phyloP scores from a whole-genome alignment of 192 early-diverging fungal genomes.

The Dissophora globulifera region DNA sequence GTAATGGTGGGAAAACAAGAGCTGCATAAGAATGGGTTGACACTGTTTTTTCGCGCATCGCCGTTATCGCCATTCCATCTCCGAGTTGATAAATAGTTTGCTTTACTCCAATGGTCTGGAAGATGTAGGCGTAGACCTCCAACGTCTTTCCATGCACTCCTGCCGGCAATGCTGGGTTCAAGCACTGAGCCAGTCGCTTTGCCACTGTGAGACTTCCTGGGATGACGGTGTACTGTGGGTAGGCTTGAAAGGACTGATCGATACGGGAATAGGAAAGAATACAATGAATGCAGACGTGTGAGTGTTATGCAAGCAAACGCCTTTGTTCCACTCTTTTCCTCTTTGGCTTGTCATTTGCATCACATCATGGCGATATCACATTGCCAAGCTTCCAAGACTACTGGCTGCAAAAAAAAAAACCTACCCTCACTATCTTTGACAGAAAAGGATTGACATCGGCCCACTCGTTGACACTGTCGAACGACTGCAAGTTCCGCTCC shows the following conservation, averaged over 20 bases:
- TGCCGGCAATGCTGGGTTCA: conserved; percentile 93
- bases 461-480: conserved; percentile 95
- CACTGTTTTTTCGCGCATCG: too few species aligned
- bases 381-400: too few species aligned
- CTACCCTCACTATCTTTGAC: conserved; percentile 80
- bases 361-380: not conserved
- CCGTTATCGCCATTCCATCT: not conserved
- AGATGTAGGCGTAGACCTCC: conserved; percentile 85
- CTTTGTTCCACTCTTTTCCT: too few species aligned
- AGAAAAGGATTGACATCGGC: conserved; percentile 94
- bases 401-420: not conserved
- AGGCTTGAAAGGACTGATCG: conserved; percentile 78
- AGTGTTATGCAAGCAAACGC: not conserved
- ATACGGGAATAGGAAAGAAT: not conserved
- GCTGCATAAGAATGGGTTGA: not conserved
- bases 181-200: conserved; percentile 93
- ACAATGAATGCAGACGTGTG: not conserved
- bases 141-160: conserved; percentile 96
- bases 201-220: conserved; percentile 88
- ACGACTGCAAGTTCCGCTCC: conserved; percentile 88
- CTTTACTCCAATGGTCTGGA: conserved; percentile 73
- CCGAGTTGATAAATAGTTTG: not conserved
- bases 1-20: conserved; percentile 19
- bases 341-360: not conserved
- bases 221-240: conserved; percentile 76